phyloP scores from a whole-genome alignment of 1,139 yeast species.

The Yamadazyma jaroonii region DNA sequence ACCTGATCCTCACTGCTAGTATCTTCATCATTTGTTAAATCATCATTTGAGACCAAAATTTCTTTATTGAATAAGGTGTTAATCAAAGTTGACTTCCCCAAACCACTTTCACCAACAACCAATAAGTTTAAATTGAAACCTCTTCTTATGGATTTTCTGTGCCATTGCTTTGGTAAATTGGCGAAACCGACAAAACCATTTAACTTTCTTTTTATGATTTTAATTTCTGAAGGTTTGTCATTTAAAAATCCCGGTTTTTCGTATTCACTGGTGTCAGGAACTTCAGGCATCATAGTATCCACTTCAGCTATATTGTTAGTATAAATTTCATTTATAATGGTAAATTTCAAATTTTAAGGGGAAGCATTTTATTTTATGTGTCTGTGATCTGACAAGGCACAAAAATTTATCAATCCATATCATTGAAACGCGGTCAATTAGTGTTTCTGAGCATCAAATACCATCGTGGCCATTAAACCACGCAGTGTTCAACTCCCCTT shows the following conservation, averaged over 20 bases:
- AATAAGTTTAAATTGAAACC: slow-evolving; percentile 90
- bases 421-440: too few relatives aligned
- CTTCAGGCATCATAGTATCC: slow-evolving; percentile 17
- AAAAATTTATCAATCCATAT: too few relatives aligned
- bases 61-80: slow-evolving; percentile 87
- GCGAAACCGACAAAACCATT: slow-evolving; percentile 97
- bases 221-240: slow-evolving; percentile 36
- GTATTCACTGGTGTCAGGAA: slow-evolving; percentile 16
- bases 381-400: too few relatives aligned
- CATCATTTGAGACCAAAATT: slow-evolving; percentile 35
- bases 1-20: slow-evolving; percentile 20
- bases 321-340: background rate
- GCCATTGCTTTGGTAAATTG: slow-evolving; percentile 98
- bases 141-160: slow-evolving; percentile 86
- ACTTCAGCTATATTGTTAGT: slow-evolving; percentile 15
- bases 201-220: slow-evolving; percentile 75
- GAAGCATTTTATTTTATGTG: too few relatives aligned
- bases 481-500: too few relatives aligned
- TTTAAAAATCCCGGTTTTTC: slow-evolving; percentile 11
- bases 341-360: background rate
- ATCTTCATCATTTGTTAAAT: slow-evolving; percentile 12
- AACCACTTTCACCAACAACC: slow-evolving; percentile 89
- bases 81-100: slow-evolving; percentile 91
- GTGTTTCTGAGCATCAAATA: too few relatives aligned
- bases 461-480: too few relatives aligned